Percentiles rank a stretch among this genome's conserved stretches.
Evolutionary conservation across 208 protist species (phyloP).

Genomic region (Leishmania mexicana): DNA sequence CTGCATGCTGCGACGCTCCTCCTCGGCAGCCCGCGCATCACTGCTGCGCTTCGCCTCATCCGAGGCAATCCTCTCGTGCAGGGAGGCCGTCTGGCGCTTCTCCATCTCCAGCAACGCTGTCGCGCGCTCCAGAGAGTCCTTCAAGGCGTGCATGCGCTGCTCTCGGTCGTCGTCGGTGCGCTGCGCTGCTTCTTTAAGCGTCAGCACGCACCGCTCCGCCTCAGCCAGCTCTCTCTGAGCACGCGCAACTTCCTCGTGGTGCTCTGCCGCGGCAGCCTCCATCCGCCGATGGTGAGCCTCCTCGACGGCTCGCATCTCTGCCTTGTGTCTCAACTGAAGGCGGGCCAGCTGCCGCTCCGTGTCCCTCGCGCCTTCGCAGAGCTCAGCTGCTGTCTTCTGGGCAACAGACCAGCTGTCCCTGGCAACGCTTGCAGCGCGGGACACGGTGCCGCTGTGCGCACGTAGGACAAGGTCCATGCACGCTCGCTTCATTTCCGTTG

Average conservation of each 20-base stretch:
- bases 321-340: slow-evolving; percentile 12
- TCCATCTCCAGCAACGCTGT: slow-evolving; percentile 19
- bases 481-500: slow-evolving; percentile 31
- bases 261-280: slow-evolving; percentile 17
- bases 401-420: slow-evolving; percentile 22
- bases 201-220: slow-evolving; percentile 6
- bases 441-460: slow-evolving; percentile 21
- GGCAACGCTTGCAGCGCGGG: slow-evolving; percentile 10
- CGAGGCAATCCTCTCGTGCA: slow-evolving; percentile 9
- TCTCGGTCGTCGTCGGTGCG: slow-evolving; percentile 14
- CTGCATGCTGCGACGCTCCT: slow-evolving; percentile 35
- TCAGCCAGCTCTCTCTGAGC: slow-evolving; percentile 27
- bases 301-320: slow-evolving; percentile 20
- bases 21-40: slow-evolving; percentile 18
- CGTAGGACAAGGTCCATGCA: slow-evolving; percentile 7
- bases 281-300: slow-evolving; percentile 25
- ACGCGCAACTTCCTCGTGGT: slow-evolving; percentile 16
- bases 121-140: slow-evolving; percentile 17
- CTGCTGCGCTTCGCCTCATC: slow-evolving; percentile 28
- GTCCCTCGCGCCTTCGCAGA: slow-evolving; percentile 1
- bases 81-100: slow-evolving; percentile 22
- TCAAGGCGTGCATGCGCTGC: slow-evolving; percentile 6
- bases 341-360: slow-evolving; percentile 30
- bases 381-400: slow-evolving; percentile 3
- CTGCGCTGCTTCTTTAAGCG: slow-evolving; percentile 7